Percentiles rank a stretch among this genome's conserved stretches.
Evolutionary conservation across 2,329 filamentous ascomycete genomes (phyloP).

Genomic region (Malbranchea zuffiana): DNA sequence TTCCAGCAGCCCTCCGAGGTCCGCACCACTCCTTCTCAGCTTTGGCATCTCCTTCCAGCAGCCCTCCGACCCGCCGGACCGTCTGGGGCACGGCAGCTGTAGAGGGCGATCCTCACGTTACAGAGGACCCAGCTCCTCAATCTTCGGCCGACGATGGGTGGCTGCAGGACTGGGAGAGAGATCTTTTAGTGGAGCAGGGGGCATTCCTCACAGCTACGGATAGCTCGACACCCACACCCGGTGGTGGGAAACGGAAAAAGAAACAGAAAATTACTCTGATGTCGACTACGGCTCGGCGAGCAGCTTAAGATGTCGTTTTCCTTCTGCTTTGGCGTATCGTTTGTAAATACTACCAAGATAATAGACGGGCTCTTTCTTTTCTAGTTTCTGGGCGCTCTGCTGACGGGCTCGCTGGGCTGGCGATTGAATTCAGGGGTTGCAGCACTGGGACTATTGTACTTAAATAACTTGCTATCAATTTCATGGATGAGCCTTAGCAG

Average conservation of each 20-base stretch:
- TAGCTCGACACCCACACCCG: constrained; percentile 1
- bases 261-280: constrained; percentile 58
- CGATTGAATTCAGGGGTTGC: too few species aligned
- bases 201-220: constrained; percentile 11
- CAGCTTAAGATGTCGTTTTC: constrained; percentile 35
- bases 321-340: background rate
- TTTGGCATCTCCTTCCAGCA: constrained; percentile 68
- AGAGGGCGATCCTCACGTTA: constrained; percentile 42
- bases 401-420: too few species aligned
- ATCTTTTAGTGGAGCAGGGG: constrained; percentile 39
- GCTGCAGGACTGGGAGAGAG: constrained; percentile 72
- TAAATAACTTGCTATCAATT: too few species aligned
- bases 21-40: constrained; percentile 38
- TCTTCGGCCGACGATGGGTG: constrained; percentile 61
- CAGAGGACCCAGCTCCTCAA: constrained; percentile 27
- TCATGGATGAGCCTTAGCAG: too few species aligned
- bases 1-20: constrained; percentile 70
- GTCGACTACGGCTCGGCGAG: constrained; percentile 52
- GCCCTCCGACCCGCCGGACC: constrained; percentile 63
- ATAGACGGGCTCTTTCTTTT: too few species aligned
- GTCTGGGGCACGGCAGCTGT: constrained; percentile 85
- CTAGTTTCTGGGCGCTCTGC: too few species aligned
- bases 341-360: too few species aligned
- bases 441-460: too few species aligned
- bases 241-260: constrained; percentile 50